Percentiles rank a stretch among this genome's conserved stretches.
Evolutionary conservation across 2,329 filamentous ascomycete genomes (phyloP).

Genomic region (Exophiala dermatitidis): DNA sequence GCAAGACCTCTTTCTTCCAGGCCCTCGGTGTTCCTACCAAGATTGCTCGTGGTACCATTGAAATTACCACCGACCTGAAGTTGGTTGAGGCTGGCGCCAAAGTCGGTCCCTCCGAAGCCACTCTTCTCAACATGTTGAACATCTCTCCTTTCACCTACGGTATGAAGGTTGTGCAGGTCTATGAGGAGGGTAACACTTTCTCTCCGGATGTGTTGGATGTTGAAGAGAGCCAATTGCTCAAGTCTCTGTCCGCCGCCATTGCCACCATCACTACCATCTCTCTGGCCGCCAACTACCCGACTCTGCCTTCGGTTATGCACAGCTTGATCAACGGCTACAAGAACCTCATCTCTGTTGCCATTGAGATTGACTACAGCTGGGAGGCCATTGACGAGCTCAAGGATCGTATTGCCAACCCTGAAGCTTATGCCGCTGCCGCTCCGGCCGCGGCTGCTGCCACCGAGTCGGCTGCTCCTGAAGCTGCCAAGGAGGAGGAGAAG

Average conservation of each 20-base stretch:
- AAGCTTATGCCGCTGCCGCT: slow-evolving; percentile 81
- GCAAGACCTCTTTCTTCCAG: slow-evolving; percentile 99
- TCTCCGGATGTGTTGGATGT: slow-evolving; percentile 80
- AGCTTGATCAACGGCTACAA: slow-evolving; percentile 97
- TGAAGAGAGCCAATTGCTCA: slow-evolving; percentile 86
- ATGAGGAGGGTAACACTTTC: slow-evolving; percentile 96
- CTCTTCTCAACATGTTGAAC: slow-evolving; percentile 99
- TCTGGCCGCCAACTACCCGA: slow-evolving; percentile 89
- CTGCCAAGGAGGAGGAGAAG: slow-evolving; percentile 51
- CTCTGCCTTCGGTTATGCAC: slow-evolving; percentile 92
- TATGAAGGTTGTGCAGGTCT: slow-evolving; percentile 93
- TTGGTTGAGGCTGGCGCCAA: slow-evolving; percentile 87
- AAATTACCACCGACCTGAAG: slow-evolving; percentile 98
- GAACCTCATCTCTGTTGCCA: slow-evolving; percentile 82
- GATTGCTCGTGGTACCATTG: slow-evolving; percentile 99
- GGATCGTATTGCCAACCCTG: slow-evolving; percentile 98
- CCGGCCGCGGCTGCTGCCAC: slow-evolving; percentile 58
- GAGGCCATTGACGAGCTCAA: slow-evolving; percentile 95
- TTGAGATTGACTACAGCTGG: slow-evolving; percentile 89
- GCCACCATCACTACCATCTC: slow-evolving; percentile 83
- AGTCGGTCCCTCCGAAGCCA: slow-evolving; percentile 98
- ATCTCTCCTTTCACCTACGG: slow-evolving; percentile 99
- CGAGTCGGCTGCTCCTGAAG: slow-evolving; percentile 46
- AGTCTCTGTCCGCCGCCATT: slow-evolving; percentile 72
- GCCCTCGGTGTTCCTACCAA: slow-evolving; percentile 99